Conservation (phyloP, 805 yeast genomes). For the Tetrapisispora arboricola region DNA sequence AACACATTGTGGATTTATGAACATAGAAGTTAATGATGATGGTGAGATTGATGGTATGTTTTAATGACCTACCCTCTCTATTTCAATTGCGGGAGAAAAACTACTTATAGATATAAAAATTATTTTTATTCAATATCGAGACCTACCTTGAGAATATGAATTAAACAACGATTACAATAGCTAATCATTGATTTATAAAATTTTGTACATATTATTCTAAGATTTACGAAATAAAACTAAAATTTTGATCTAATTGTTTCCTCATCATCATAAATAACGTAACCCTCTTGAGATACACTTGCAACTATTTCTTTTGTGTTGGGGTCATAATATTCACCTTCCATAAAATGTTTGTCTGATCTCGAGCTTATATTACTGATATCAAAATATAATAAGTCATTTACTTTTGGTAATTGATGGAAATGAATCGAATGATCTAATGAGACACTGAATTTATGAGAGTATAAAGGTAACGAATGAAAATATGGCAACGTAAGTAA, state of each 20-base stretch:
- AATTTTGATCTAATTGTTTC: conserved; percentile 15
- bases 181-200: background rate
- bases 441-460: conserved; percentile 45
- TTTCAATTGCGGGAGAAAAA: background rate
- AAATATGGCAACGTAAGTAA: conserved; percentile 43
- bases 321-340: conserved; percentile 45
- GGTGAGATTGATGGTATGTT: conserved; percentile 79
- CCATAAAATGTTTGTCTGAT: conserved; percentile 44
- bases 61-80: conserved; percentile 20
- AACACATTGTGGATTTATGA: conserved; percentile 79
- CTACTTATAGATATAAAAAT: background rate
- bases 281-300: conserved; percentile 57
- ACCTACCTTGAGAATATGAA: background rate
- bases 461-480: conserved; percentile 36
- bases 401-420: conserved; percentile 37
- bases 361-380: conserved; percentile 40
- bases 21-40: conserved; percentile 68
- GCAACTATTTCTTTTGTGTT: conserved; percentile 44
- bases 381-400: conserved; percentile 44
- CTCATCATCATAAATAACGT: conserved; percentile 24
- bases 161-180: no score
- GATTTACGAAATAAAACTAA: conserved; percentile 3
- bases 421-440: conserved; percentile 60
- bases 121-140: background rate
- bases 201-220: background rate